Percentiles rank a stretch among this genome's conserved stretches.
Conservation (phyloP, 192 early-diverging fungal species). For the Backusella sp. region DNA sequence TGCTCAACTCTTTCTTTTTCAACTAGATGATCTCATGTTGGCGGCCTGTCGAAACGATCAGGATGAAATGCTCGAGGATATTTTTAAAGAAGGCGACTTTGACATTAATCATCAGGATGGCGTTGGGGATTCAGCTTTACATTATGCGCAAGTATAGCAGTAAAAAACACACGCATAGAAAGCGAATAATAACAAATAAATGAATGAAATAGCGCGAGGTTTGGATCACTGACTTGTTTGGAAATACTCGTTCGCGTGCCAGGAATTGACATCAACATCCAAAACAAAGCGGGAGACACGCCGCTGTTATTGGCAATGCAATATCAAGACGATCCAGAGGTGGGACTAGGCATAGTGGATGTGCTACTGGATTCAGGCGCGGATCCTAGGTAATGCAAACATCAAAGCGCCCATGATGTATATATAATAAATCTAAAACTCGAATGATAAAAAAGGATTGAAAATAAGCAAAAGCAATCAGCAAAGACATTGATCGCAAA, state of each 20-base stretch:
- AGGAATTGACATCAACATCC: conserved; percentile 54
- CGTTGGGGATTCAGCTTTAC: conserved; percentile 65
- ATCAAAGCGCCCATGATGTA: not conserved
- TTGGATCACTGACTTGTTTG: conserved; percentile 58
- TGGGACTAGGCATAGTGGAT: conserved; percentile 59
- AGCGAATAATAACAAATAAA: not conserved
- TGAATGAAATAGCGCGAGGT: conserved; percentile 37
- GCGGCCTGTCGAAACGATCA: conserved; percentile 73
- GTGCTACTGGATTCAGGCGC: conserved; percentile 55
- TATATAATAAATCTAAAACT: not conserved
- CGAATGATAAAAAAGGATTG: conserved; percentile 18
- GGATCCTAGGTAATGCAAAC: conserved; percentile 40
- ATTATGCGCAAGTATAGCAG: conserved; percentile 53
- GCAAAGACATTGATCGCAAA: conserved; percentile 15
- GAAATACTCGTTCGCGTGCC: conserved; percentile 50
- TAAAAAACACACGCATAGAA: not conserved
- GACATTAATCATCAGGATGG: conserved; percentile 64
- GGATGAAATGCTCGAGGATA: conserved; percentile 59
- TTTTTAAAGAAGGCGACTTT: conserved; percentile 48
- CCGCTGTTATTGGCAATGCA: conserved; percentile 68
- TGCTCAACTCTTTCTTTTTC: not conserved
- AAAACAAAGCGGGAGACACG: conserved; percentile 56
- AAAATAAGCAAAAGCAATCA: conserved; percentile 23
- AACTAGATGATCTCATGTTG: conserved; percentile 64
- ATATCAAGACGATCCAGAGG: conserved; percentile 50